phyloP scores from a whole-genome alignment of 2,329 filamentous ascomycete genomes.

The Neopestalotiopsis clavispora region DNA sequence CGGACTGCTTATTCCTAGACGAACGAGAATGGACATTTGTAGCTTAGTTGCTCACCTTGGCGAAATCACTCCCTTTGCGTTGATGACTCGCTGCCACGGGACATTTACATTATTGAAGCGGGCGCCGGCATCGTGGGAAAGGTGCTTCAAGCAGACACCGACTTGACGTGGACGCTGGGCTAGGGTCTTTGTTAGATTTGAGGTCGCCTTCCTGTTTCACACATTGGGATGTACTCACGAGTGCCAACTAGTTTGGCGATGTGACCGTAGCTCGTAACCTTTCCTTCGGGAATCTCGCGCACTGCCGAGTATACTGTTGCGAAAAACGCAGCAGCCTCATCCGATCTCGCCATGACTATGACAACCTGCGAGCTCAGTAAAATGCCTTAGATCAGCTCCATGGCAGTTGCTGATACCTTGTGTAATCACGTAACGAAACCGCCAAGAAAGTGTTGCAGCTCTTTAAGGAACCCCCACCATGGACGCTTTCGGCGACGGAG shows the following conservation, averaged over 20 bases:
- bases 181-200: slow-evolving; percentile 34
- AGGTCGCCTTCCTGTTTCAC: neutral
- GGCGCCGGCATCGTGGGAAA: slow-evolving; percentile 59
- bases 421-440: neutral
- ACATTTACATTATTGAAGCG: slow-evolving; percentile 78
- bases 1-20: neutral
- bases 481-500: neutral
- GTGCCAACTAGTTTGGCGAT: slow-evolving; percentile 75
- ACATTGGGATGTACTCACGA: slow-evolving; percentile 56
- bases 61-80: slow-evolving; percentile 84
- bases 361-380: neutral
- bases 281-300: slow-evolving; percentile 82
- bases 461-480: neutral
- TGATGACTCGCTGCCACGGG: slow-evolving; percentile 94
- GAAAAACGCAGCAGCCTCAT: slow-evolving; percentile 78
- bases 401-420: neutral
- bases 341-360: slow-evolving; percentile 66
- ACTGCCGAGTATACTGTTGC: slow-evolving; percentile 80
- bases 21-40: neutral
- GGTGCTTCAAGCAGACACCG: slow-evolving; percentile 86
- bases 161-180: slow-evolving; percentile 82
- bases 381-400: neutral
- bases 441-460: neutral
- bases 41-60: slow-evolving; percentile 61
- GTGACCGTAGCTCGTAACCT: slow-evolving; percentile 87